These are phyloP conservation scores for Colletotrichum acutatum DNA, from an alignment of 2,329 filamentous ascomycete genomes.

Conservation along the genomic window DNA sequence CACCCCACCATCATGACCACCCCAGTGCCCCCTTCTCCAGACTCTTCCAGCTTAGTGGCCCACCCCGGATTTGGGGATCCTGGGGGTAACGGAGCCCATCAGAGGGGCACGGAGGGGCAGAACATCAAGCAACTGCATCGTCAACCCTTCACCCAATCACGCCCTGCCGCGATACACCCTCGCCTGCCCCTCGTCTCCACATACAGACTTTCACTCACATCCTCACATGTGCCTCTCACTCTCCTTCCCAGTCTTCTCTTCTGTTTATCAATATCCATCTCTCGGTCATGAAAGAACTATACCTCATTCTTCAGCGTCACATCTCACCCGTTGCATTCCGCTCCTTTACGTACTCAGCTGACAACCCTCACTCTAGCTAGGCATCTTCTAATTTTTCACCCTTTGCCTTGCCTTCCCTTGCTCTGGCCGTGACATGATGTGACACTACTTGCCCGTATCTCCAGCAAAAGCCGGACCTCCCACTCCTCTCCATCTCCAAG, in stretches of 20 bases:
- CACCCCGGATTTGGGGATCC: constrained; percentile 28
- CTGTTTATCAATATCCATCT: background rate
- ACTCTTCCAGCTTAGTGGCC: background rate
- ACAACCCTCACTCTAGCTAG: background rate
- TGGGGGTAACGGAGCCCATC: background rate
- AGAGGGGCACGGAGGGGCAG: background rate
- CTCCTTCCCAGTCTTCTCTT: background rate
- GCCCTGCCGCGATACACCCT: background rate
- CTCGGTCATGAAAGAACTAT: background rate
- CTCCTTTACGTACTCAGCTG: background rate
- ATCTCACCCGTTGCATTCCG: background rate
- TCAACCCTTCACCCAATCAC: constrained; percentile 10
- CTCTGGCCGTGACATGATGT: background rate
- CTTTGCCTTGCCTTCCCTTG: too few species aligned
- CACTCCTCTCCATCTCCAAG: background rate
- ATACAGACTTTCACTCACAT: background rate
- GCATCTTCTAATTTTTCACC: too few species aligned
- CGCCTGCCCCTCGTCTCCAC: background rate
- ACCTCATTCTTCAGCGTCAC: background rate
- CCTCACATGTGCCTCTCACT: background rate
- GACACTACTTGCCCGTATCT: background rate
- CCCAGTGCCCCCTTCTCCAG: background rate
- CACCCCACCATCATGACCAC: background rate
- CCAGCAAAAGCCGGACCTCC: background rate
- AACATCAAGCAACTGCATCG: constrained; percentile 5